These are phyloP conservation scores for Tritrichomonas musculus DNA, from an alignment of 208 protist genomes.

Conservation along the genomic window DNA sequence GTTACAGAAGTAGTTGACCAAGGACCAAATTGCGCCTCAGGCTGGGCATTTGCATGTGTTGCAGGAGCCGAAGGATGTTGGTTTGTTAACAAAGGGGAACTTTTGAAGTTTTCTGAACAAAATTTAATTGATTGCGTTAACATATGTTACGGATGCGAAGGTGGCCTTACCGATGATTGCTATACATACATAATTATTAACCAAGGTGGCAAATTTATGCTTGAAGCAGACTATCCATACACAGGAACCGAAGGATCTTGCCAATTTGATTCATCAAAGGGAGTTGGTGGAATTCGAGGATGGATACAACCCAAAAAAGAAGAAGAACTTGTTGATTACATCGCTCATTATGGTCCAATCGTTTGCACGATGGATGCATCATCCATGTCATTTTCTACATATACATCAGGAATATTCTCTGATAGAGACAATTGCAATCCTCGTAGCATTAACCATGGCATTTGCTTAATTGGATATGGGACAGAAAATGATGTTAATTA, in stretches of 20 bases:
- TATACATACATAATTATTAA: slow-evolving; percentile 48
- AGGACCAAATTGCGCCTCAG: slow-evolving; percentile 58
- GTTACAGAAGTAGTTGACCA: slow-evolving; percentile 57
- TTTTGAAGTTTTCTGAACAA: slow-evolving; percentile 74
- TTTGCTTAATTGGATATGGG: neutral
- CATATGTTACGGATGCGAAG: slow-evolving; percentile 66
- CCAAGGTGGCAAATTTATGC: slow-evolving; percentile 36
- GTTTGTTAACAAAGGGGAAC: slow-evolving; percentile 12
- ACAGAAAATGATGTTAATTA: neutral
- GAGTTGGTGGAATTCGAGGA: neutral
- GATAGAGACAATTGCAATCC: neutral
- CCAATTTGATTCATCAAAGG: neutral
- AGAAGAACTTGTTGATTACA: neutral
- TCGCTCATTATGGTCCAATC: neutral
- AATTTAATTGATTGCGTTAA: slow-evolving; percentile 76
- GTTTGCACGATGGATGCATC: neutral
- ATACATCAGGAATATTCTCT: neutral
- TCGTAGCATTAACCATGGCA: neutral
- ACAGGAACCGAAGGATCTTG: neutral
- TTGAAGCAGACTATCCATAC: slow-evolving; percentile 55
- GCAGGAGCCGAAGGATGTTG: neutral
- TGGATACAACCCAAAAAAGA: neutral
- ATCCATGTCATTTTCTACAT: neutral
- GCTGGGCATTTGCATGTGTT: slow-evolving; percentile 50
- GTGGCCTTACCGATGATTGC: slow-evolving; percentile 72